Evolutionary conservation across 2,329 filamentous ascomycete genomes (phyloP), one percentile per base, ranked within the genome.

Genomic region (Cytospora piceicola): DNA sequence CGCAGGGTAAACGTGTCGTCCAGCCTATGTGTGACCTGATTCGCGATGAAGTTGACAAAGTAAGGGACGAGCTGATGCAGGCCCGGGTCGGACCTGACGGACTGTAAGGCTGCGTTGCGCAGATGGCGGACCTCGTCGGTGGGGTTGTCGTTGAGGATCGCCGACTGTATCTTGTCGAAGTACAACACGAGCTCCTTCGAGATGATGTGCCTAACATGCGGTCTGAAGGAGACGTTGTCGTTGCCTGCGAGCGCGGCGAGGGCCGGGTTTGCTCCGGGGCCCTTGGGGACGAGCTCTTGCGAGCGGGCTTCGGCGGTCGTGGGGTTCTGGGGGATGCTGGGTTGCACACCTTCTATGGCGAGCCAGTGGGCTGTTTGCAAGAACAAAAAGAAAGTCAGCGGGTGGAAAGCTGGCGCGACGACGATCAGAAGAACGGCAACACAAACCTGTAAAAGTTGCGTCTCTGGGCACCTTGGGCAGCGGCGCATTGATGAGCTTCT

Each of bases 401-500:
- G 12, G 27, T 34, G 27, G 34, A 60, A 61, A 72, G 59, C 15
- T 67, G 66, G 36, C 32, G 53, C 34, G 34, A 20, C 9, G 7
- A 46, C 15, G 46, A 6, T 29, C 15, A 27, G 14, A 15, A 9
- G 20, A 1, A 39, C 1, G 6, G 24, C 14, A 15, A 22, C 29
- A 66, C 83, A 64, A 80, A 94, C 93, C 91, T 51, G 94, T 98
- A 75, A 97, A 94, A 68, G 89, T 92, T 72, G 95, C 90, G 77
- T 99, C 95, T 58, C 94, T 85, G 39, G 95, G 95, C 34, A 99
- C 94, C 77, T 96, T 97, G 30, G 95, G 95, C 70, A 99, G 79
- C 5, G 95, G 92, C 70, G 93, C 93, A 79, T 99, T 99, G 76
- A 99, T 97, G 71, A 99, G 82, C 82, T 98, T 98, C 81, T 99